Percentiles rank a stretch among this genome's conserved stretches.
These are phyloP conservation scores for Podaxis sp. DNA, from an alignment of 768 basidiomycete genomes.

Conservation along the genomic window DNA sequence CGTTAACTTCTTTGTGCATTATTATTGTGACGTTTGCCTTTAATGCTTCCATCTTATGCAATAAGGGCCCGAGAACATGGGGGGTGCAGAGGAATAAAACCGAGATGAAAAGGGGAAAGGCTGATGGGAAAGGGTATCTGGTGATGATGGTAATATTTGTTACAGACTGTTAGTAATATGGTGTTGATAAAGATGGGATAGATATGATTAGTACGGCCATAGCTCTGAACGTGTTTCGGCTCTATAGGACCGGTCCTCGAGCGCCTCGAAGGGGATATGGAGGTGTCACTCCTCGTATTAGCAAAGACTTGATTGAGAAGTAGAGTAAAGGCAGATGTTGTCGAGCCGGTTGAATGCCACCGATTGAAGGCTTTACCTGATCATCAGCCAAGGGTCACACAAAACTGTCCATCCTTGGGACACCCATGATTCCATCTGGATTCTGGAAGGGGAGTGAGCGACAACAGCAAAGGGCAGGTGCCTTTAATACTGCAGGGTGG, in stretches of 20 bases:
- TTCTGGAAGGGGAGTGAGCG: not conserved
- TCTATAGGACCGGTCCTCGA: not conserved
- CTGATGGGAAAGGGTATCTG: not conserved
- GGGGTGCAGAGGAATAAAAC: not conserved
- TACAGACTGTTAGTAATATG: not conserved
- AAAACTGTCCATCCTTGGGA: not conserved
- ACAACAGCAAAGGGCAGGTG: not conserved
- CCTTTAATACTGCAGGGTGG: not conserved
- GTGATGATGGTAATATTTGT: not conserved
- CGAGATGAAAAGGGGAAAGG: slow-evolving; percentile 3
- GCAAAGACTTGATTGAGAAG: not conserved
- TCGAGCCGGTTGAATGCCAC: not conserved
- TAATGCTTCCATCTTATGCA: slow-evolving; percentile 5
- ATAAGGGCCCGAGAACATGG: not conserved
- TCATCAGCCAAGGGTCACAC: not conserved
- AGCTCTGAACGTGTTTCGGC: not conserved
- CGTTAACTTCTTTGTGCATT: not conserved
- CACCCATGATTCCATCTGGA: not conserved
- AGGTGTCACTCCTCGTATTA: not conserved
- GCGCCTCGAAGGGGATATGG: not conserved
- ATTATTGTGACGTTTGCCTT: not conserved
- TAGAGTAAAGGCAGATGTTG: not conserved
- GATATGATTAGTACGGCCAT: not conserved
- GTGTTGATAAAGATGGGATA: not conserved
- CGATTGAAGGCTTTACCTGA: not conserved